These are phyloP conservation scores for Lipomyces yamadae DNA, from an alignment of 805 yeast genomes.

Conservation along the genomic window DNA sequence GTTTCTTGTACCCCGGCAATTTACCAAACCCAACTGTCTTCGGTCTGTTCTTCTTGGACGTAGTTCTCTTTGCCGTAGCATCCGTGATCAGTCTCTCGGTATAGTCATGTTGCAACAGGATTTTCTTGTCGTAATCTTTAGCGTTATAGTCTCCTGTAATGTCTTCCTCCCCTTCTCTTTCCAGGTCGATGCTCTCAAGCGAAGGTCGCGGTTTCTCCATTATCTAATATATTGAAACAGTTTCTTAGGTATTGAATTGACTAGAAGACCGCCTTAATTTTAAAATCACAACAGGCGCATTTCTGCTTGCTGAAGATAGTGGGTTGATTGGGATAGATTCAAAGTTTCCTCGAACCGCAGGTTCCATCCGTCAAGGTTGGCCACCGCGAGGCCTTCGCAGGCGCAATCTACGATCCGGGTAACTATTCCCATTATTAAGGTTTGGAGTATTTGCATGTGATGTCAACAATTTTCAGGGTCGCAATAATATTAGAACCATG, in stretches of 20 bases:
- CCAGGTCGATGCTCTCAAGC: slow-evolving; percentile 25
- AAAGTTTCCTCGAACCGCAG: too few relatives aligned
- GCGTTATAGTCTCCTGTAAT: slow-evolving; percentile 35
- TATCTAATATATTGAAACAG: background rate
- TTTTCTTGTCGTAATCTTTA: slow-evolving; percentile 17
- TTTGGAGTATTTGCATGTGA: too few relatives aligned
- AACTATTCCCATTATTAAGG: too few relatives aligned
- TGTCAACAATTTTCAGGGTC: too few relatives aligned
- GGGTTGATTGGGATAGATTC: too few relatives aligned
- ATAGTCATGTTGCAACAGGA: slow-evolving; percentile 25
- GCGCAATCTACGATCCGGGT: too few relatives aligned
- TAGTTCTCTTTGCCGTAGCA: slow-evolving; percentile 17
- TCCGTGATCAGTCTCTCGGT: slow-evolving; percentile 29
- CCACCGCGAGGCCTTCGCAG: too few relatives aligned
- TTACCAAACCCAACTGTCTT: slow-evolving; percentile 3
- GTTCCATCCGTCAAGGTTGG: too few relatives aligned
- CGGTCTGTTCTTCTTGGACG: slow-evolving; percentile 21
- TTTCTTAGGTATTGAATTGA: background rate
- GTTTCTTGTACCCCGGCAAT: slow-evolving; percentile 16
- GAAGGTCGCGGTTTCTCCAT: slow-evolving; percentile 15
- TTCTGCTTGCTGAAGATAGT: too few relatives aligned
- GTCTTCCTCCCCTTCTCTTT: slow-evolving; percentile 34
- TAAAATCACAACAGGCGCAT: too few relatives aligned
- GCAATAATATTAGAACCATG: too few relatives aligned
- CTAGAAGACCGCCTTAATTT: background rate